phyloP scores from a whole-genome alignment of 2,329 filamentous ascomycete genomes.

The Clonostachys byssicola region DNA sequence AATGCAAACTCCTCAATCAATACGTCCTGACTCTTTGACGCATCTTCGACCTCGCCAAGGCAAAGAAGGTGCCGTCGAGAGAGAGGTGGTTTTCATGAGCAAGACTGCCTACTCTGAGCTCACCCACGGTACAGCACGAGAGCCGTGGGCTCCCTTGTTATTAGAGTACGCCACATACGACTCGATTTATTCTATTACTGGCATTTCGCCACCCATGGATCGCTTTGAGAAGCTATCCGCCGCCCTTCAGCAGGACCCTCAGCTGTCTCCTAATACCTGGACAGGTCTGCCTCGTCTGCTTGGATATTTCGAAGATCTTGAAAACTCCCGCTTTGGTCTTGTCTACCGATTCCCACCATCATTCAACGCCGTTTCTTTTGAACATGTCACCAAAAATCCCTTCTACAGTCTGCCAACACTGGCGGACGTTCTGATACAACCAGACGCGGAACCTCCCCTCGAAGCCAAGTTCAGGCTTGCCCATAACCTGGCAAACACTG shows the following conservation, averaged over 20 bases:
- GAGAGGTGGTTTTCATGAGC: constrained; percentile 45
- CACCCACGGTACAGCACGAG: constrained; percentile 31
- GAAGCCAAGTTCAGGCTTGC: constrained; percentile 76
- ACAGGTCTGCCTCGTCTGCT: constrained; percentile 58
- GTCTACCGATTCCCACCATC: constrained; percentile 69
- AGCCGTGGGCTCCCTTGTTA: constrained; percentile 53
- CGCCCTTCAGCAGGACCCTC: constrained; percentile 50
- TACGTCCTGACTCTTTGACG: constrained; percentile 49
- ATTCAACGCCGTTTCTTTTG: constrained; percentile 55
- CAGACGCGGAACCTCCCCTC: constrained; percentile 58
- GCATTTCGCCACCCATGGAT: constrained; percentile 61
- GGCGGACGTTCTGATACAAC: constrained; percentile 44
- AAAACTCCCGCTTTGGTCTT: constrained; percentile 65
- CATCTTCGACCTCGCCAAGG: constrained; percentile 26
- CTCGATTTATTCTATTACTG: constrained; percentile 56
- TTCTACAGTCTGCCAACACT: constrained; percentile 49
- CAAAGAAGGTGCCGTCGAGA: constrained; percentile 19
- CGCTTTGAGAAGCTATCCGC: constrained; percentile 60
- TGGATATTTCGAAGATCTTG: constrained; percentile 72
- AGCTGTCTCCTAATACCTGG: constrained; percentile 49
- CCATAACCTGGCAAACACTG: constrained; percentile 65
- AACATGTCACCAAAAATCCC: constrained; percentile 43
- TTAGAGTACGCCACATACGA: constrained; percentile 69
- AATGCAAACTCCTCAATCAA: constrained; percentile 57
- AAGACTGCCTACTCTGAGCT: constrained; percentile 48